Conservation (phyloP, 768 basidiomycete genomes). For the Termitomyces sp. region DNA sequence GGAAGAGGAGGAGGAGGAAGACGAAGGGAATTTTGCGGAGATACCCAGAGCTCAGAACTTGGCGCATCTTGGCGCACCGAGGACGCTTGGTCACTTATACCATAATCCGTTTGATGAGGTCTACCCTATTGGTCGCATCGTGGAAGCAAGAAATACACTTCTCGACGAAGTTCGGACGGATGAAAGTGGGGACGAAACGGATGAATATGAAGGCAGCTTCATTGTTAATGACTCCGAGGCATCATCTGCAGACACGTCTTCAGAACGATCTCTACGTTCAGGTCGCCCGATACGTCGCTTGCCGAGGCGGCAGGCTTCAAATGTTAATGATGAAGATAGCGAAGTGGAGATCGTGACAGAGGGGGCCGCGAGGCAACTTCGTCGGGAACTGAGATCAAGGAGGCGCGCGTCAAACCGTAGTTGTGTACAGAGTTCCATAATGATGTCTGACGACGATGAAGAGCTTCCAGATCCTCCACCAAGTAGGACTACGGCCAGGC, state of each 20-base stretch:
- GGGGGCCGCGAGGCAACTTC: neutral
- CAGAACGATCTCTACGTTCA: neutral
- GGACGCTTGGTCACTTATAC: neutral
- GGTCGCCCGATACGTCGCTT: neutral
- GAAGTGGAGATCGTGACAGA: slow-evolving; percentile 4
- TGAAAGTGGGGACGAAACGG: slow-evolving; percentile 24
- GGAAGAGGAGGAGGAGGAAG: neutral
- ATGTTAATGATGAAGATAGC: neutral
- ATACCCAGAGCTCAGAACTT: neutral
- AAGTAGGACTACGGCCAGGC: neutral
- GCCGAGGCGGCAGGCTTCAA: neutral
- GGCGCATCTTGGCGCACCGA: neutral
- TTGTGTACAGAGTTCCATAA: neutral
- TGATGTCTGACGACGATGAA: slow-evolving; percentile 4
- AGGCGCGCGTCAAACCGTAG: neutral
- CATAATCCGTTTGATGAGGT: neutral
- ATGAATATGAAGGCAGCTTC: slow-evolving; percentile 48
- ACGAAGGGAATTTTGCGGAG: neutral
- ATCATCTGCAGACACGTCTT: neutral
- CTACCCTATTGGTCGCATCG: slow-evolving; percentile 10
- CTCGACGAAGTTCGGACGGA: slow-evolving; percentile 10
- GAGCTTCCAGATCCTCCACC: neutral
- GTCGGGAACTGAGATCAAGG: neutral
- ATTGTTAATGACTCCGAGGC: slow-evolving; percentile 46
- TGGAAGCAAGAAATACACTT: slow-evolving; percentile 5